Evolutionary conservation across 805 yeast species (phyloP).

Genomic region (Kregervanrija pseudodelftensis): DNA sequence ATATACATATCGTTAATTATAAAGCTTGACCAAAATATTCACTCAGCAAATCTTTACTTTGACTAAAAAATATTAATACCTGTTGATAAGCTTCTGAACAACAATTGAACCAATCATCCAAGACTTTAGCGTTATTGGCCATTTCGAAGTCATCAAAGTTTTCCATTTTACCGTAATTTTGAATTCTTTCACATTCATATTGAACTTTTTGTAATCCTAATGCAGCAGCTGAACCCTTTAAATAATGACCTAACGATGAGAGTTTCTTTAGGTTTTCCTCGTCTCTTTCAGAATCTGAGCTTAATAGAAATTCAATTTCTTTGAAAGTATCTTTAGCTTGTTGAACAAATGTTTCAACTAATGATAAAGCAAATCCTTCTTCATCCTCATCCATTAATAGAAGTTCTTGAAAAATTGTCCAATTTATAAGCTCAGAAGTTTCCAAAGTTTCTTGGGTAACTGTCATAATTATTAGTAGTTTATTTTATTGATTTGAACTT

Average conservation of each 20-base stretch:
- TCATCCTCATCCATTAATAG: slow-evolving; percentile 96
- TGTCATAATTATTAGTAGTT: slow-evolving; percentile 2
- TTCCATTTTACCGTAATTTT: slow-evolving; percentile 67
- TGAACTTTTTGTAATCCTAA: slow-evolving; percentile 79
- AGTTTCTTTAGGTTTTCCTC: slow-evolving; percentile 47
- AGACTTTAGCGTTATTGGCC: slow-evolving; percentile 27
- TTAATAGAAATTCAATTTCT: slow-evolving; percentile 56
- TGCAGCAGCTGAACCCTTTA: slow-evolving; percentile 94
- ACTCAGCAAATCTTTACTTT: slow-evolving; percentile 43
- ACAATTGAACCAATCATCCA: slow-evolving; percentile 30
- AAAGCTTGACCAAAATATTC: slow-evolving; percentile 40
- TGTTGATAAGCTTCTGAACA: slow-evolving; percentile 46
- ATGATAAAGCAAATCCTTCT: slow-evolving; percentile 75
- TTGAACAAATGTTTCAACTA: slow-evolving; percentile 79
- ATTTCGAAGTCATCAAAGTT: slow-evolving; percentile 19
- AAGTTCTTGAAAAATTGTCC: slow-evolving; percentile 83
- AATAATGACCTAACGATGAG: slow-evolving; percentile 79
- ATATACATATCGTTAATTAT: slow-evolving; percentile 5
- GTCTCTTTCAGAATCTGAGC: slow-evolving; percentile 10
- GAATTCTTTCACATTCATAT: slow-evolving; percentile 86
- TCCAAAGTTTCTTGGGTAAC: slow-evolving; percentile 27
- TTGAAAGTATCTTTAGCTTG: slow-evolving; percentile 79
- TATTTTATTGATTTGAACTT: not conserved
- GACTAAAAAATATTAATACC: slow-evolving; percentile 44
- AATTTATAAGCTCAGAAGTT: slow-evolving; percentile 66